phyloP scores from a whole-genome alignment of 2,329 filamentous ascomycete species.

The Aspergillus sp. region DNA sequence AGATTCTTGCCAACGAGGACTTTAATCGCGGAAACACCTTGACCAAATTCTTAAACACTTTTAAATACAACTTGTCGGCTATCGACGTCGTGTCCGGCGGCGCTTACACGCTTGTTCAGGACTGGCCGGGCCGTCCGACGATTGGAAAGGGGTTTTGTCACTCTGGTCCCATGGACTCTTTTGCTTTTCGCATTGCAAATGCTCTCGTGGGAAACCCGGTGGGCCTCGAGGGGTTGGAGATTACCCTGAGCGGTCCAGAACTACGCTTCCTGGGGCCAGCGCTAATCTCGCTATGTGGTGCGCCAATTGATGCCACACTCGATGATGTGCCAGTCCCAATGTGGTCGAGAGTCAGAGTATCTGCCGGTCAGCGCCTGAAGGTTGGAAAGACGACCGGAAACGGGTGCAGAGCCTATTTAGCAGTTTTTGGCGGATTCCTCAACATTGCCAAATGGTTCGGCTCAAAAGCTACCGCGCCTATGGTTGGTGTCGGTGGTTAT shows the following conservation, averaged over 20 bases:
- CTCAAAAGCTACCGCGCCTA: slow-evolving; percentile 63
- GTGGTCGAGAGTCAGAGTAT: slow-evolving; percentile 60
- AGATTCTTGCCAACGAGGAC: slow-evolving; percentile 51
- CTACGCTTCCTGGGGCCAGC: slow-evolving; percentile 60
- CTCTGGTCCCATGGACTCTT: slow-evolving; percentile 64
- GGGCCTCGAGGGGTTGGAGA: slow-evolving; percentile 61
- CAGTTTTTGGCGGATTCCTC: slow-evolving; percentile 60
- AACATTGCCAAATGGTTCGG: slow-evolving; percentile 62
- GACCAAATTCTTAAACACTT: slow-evolving; percentile 60
- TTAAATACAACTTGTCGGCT: slow-evolving; percentile 55
- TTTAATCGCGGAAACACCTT: slow-evolving; percentile 59
- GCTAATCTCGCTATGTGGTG: slow-evolving; percentile 62
- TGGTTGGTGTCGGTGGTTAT: slow-evolving; percentile 63
- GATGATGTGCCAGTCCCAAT: slow-evolving; percentile 56
- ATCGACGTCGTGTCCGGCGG: slow-evolving; percentile 63
- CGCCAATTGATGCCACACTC: slow-evolving; percentile 56
- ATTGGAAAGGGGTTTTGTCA: slow-evolving; percentile 64
- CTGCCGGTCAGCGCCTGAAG: slow-evolving; percentile 57
- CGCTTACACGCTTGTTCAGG: slow-evolving; percentile 63
- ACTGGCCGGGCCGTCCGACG: slow-evolving; percentile 60
- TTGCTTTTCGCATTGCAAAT: slow-evolving; percentile 64
- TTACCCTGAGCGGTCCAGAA: slow-evolving; percentile 64
- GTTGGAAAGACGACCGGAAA: slow-evolving; percentile 59
- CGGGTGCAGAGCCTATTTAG: slow-evolving; percentile 63
- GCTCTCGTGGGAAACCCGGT: slow-evolving; percentile 61